Evolutionary conservation across 768 basidiomycete genomes (phyloP), one percentile per base, ranked within the genome.

Genomic region (Pleurotus salmoneostramineus): DNA sequence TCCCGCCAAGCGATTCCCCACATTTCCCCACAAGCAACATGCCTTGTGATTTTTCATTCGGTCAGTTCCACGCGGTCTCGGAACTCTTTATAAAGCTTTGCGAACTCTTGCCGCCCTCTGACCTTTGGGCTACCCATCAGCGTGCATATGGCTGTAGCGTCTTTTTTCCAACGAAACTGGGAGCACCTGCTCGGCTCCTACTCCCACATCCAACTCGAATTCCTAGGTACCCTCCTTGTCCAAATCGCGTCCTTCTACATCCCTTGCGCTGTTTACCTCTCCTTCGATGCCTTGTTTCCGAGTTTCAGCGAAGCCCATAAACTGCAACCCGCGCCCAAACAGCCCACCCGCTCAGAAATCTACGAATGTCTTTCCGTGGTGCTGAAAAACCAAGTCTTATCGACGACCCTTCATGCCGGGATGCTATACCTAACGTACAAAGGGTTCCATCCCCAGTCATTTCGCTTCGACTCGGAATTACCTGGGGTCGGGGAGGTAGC

Each of bases 231-330:
- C 3, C 58, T 61, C 14, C 17, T 66, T 6, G 27, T 68, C 14
- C 68, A 69, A 45, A 45, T 69, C 10, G 35, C 61, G 21, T 65
- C 60, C 50, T 71, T 71, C 59, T 71, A 66, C 63, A 42, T 60
- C 3, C 56, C 64, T 5, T 66, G 67, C n/a, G 50, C 61, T 6
- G 32, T 61, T 10, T 71, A 71, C 45, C 47, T 65, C 14, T 55
- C 67, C 3, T 61, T 69, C 31, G 63, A 65, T 21, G 61, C 59
- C 43, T 32, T 63, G 27, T 61, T 63, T 27, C 69, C 69, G 50
- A 27, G 43, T 7, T 68, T 69, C 56, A 66, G 68, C 31, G 58
- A 59, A 31, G 58, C 60, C 4, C 65, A 69, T 54, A 68, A 68
- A 40, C 56, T 71, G 14, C 69, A 71, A 42, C 65, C 64, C 14